Conservation (phyloP, 176 grass and related monocot genomes). For the Themeda triandra region DNA sequence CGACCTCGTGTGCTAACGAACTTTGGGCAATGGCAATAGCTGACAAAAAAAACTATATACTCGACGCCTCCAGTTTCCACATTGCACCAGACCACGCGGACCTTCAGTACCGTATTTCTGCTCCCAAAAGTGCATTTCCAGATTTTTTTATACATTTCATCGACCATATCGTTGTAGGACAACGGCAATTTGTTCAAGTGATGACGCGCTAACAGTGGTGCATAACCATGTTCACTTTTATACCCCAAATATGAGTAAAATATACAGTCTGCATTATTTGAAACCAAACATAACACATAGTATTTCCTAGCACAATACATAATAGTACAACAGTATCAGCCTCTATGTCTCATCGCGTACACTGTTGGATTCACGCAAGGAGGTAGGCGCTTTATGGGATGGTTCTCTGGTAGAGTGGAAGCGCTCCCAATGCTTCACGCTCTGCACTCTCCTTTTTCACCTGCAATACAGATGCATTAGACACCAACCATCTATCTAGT, state of each 20-base stretch:
- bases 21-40: too few relatives aligned
- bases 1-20: too few relatives aligned
- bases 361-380: background rate
- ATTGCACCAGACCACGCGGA: too few relatives aligned
- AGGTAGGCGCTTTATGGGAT: slow-evolving; percentile 40
- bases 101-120: background rate
- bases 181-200: background rate
- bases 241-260: background rate
- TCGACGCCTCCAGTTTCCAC: too few relatives aligned
- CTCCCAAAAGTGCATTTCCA: background rate
- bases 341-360: slow-evolving; percentile 32
- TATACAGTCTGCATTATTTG: background rate
- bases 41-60: too few relatives aligned
- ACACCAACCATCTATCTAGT: background rate
- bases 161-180: background rate
- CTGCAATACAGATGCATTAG: slow-evolving; percentile 30
- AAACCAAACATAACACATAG: background rate
- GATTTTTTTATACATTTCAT: background rate
- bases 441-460: slow-evolving; percentile 76
- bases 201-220: background rate
- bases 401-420: slow-evolving; percentile 76
- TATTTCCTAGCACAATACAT: background rate
- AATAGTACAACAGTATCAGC: background rate
- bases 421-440: slow-evolving; percentile 72
- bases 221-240: background rate